phyloP scores from a whole-genome alignment of 1,284 basidiomycete genomes.

The Trametes sp. region DNA sequence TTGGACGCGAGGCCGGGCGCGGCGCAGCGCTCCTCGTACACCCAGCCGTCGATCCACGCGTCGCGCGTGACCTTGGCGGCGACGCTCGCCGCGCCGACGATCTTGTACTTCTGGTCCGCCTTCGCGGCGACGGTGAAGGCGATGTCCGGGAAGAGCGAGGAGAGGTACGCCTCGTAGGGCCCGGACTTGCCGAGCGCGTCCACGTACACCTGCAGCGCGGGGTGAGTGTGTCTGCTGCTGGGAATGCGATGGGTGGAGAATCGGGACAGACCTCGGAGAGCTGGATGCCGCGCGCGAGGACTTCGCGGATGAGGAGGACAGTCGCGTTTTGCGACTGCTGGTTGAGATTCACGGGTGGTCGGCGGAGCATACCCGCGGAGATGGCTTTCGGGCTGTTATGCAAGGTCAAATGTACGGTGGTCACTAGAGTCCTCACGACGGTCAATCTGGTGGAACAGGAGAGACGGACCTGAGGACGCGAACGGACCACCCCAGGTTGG shows the following conservation, averaged over 20 bases:
- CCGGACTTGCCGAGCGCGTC: conserved; percentile 93
- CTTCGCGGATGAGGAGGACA: conserved; percentile 84
- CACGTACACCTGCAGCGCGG: conserved; percentile 79
- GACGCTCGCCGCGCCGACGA: conserved; percentile 96
- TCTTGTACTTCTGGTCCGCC: conserved; percentile 95
- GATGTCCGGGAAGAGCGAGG: conserved; percentile 82
- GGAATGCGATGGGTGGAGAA: not conserved
- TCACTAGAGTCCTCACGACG: not conserved
- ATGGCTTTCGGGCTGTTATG: conserved; percentile 85
- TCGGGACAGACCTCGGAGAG: conserved; percentile 74
- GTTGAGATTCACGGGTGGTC: conserved; percentile 89
- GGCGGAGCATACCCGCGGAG: conserved; percentile 89
- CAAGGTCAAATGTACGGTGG: too few relatives aligned
- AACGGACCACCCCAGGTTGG: conserved; percentile 84
- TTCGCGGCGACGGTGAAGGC: conserved; percentile 91
- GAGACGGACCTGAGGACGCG: conserved; percentile 73
- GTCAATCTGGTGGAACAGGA: not conserved
- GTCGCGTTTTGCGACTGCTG: conserved; percentile 94
- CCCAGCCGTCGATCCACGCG: conserved; percentile 88
- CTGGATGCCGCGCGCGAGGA: conserved; percentile 81
- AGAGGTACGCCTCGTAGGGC: conserved; percentile 85
- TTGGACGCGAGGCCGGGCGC: conserved; percentile 3
- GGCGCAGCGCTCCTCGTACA: conserved; percentile 64
- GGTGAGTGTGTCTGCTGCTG: not conserved
- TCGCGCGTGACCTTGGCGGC: conserved; percentile 97